Conservation (phyloP, 2,329 filamentous ascomycete genomes). For the Arthroderma sp. region DNA sequence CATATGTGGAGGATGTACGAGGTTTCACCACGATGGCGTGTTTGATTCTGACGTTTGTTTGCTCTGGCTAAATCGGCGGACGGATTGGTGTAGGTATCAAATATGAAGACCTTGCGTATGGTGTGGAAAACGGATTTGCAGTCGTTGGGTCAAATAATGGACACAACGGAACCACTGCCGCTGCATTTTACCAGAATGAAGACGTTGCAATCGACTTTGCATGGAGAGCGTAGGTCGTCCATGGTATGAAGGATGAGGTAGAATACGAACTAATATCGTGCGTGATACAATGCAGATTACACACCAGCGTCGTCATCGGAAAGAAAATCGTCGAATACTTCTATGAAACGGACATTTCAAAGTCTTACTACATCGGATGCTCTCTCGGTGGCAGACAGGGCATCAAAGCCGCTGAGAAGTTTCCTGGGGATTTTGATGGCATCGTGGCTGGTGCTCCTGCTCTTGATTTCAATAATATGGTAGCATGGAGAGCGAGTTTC, state of each 20-base stretch:
- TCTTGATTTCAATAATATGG: neutral
- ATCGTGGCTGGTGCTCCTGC: slow-evolving; percentile 1
- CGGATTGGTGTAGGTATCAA: slow-evolving; percentile 18
- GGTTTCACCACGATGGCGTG: too few relatives aligned
- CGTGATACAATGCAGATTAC: neutral
- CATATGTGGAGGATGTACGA: too few relatives aligned
- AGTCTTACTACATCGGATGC: slow-evolving; percentile 3
- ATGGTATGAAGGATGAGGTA: too few relatives aligned
- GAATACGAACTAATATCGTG: too few relatives aligned
- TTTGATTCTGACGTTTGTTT: too few relatives aligned
- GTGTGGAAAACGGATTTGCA: slow-evolving; percentile 25
- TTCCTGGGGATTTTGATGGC: slow-evolving; percentile 1
- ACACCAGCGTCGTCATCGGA: neutral
- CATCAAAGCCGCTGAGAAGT: neutral
- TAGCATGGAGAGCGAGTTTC: neutral
- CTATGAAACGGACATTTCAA: neutral
- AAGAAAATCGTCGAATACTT: neutral
- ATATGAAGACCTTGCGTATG: slow-evolving; percentile 27
- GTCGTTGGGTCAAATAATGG: slow-evolving; percentile 32
- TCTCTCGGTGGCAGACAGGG: slow-evolving; percentile 1
- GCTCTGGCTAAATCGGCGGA: too few relatives aligned
- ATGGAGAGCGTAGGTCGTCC: slow-evolving; percentile 1
- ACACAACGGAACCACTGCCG: slow-evolving; percentile 29
- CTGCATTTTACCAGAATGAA: slow-evolving; percentile 27
- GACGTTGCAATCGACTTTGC: slow-evolving; percentile 30